Evolutionary conservation across 176 grass and related monocot genomes (phyloP).

Genomic region (Neostapfia colusana): DNA sequence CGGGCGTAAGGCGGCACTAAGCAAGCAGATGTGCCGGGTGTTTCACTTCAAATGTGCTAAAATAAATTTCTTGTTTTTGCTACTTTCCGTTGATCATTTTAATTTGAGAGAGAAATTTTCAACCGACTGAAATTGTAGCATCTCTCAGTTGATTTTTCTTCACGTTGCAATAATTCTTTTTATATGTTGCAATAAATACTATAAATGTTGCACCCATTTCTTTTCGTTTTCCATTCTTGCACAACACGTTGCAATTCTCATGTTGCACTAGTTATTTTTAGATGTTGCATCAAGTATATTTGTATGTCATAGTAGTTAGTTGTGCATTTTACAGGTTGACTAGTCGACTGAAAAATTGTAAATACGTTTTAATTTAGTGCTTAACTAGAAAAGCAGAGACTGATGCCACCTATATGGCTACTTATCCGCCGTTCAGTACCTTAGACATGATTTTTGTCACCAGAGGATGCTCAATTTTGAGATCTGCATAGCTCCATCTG

Average conservation of each 20-base stretch:
- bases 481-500: conserved; percentile 2
- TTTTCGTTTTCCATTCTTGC: too few species aligned
- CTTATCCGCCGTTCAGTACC: neutral
- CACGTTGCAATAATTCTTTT: conserved; percentile 1
- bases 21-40: neutral
- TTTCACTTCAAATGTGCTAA: conserved; percentile 14
- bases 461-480: conserved; percentile 33
- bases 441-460: neutral
- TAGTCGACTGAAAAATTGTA: too few species aligned
- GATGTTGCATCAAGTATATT: neutral
- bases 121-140: neutral
- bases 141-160: neutral
- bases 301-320: too few species aligned
- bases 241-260: neutral
- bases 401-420: conserved; percentile 20
- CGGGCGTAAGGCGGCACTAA: neutral
- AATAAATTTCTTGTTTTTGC: conserved; percentile 14
- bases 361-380: neutral
- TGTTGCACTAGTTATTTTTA: conserved; percentile 44
- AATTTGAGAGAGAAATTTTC: neutral
- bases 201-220: neutral
- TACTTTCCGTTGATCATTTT: neutral
- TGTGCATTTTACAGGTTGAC: too few species aligned
- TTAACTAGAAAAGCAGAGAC: neutral
- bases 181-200: neutral